Evolutionary conservation across 2,329 filamentous ascomycete genomes (phyloP).

Genomic region (Immersiporthe knoxdaviesiana): DNA sequence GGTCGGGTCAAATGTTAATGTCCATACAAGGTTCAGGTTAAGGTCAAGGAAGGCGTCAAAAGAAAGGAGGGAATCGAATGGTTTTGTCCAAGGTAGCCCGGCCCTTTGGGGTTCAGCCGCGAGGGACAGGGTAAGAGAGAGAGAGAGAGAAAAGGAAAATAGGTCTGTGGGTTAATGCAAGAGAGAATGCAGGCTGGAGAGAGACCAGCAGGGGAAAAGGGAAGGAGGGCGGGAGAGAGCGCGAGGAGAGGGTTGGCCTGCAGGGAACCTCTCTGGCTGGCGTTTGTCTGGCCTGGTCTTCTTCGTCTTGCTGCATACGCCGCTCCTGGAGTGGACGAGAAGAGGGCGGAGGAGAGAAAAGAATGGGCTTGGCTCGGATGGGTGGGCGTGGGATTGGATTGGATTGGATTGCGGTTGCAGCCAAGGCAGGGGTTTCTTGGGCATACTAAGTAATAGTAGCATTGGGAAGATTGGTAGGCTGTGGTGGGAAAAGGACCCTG

Average conservation of each 20-base stretch:
- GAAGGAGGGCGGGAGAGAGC: conserved; percentile 22
- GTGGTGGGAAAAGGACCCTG: not conserved
- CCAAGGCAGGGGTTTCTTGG: conserved; percentile 15
- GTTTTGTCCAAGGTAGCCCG: conserved; percentile 9
- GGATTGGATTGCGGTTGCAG: conserved; percentile 23
- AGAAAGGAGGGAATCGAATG: conserved; percentile 30
- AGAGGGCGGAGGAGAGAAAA: conserved; percentile 23
- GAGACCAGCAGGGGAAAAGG: conserved; percentile 23
- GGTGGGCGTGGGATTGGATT: conserved; percentile 6
- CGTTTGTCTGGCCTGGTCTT: conserved; percentile 11
- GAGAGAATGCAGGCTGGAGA: conserved; percentile 10
- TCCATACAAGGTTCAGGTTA: conserved; percentile 6
- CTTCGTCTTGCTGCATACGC: conserved; percentile 9
- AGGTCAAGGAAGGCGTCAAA: conserved; percentile 22
- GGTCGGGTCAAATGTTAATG: conserved; percentile 1
- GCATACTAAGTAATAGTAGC: not conserved
- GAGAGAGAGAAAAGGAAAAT: no score
- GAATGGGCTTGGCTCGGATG: not conserved
- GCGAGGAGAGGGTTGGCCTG: conserved; percentile 19
- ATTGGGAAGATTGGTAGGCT: not conserved
- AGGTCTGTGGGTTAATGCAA: conserved; percentile 17
- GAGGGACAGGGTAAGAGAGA: not conserved
- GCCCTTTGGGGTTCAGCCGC: conserved; percentile 5
- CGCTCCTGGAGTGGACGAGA: conserved; percentile 19
- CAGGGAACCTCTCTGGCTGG: conserved; percentile 19